Evolutionary conservation across 108 stramenopile species (phyloP).

Genomic region (Epithemia pelagica): DNA sequence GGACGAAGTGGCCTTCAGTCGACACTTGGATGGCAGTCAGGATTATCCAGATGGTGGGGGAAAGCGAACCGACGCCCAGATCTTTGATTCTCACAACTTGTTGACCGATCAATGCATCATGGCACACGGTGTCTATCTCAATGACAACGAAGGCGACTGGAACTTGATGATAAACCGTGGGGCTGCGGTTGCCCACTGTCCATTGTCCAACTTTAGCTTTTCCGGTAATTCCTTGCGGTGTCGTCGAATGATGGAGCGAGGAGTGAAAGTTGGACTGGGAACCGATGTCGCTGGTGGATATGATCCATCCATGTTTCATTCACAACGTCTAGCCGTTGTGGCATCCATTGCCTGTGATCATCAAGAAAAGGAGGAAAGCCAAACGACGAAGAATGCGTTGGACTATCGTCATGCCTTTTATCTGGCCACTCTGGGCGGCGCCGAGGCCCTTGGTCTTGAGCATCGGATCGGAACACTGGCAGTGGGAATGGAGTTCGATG

Average conservation of each 20-base stretch:
- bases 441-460: slow-evolving; percentile 43
- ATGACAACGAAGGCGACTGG: slow-evolving; percentile 20
- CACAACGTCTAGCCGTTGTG: slow-evolving; percentile 42
- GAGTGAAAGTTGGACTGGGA: slow-evolving; percentile 57
- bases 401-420: slow-evolving; percentile 60
- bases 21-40: slow-evolving; percentile 28
- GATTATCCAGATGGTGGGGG: slow-evolving; percentile 1
- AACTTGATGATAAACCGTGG: slow-evolving; percentile 21
- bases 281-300: slow-evolving; percentile 77
- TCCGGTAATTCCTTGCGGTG: slow-evolving; percentile 16
- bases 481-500: slow-evolving; percentile 61
- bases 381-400: slow-evolving; percentile 3
- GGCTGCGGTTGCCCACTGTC: slow-evolving; percentile 56
- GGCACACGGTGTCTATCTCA: slow-evolving; percentile 57
- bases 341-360: slow-evolving; percentile 23
- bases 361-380: slow-evolving; percentile 13
- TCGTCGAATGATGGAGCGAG: slow-evolving; percentile 12
- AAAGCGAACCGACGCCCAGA: slow-evolving; percentile 33
- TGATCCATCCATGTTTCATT: slow-evolving; percentile 45
- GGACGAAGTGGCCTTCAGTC: slow-evolving; percentile 53
- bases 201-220: slow-evolving; percentile 54
- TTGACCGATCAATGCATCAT: slow-evolving; percentile 38
- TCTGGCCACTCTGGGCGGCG: slow-evolving; percentile 66
- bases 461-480: slow-evolving; percentile 42
- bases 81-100: slow-evolving; percentile 39